Evolutionary conservation across 192 early-diverging fungal species (phyloP).

Genomic region (Coemansia interrupta): DNA sequence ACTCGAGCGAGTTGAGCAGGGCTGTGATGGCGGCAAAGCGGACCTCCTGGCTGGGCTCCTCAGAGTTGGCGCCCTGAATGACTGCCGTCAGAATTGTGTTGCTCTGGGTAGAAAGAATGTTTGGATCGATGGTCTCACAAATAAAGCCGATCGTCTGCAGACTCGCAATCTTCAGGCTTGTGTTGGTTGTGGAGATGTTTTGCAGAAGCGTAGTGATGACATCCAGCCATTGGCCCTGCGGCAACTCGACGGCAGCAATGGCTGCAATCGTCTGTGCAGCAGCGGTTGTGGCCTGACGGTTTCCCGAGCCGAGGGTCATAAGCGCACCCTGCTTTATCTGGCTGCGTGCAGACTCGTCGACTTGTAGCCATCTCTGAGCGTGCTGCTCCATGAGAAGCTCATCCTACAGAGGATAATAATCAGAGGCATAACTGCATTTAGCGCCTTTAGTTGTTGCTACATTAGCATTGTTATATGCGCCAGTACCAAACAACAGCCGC

Average conservation of each 20-base stretch:
- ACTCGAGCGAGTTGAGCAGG: constrained; percentile 92
- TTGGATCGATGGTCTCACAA: constrained; percentile 83
- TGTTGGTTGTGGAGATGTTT: constrained; percentile 68
- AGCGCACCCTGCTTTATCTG: constrained; percentile 70
- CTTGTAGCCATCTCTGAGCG: constrained; percentile 63
- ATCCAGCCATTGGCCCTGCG: constrained; percentile 80
- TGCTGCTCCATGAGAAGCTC: constrained; percentile 55
- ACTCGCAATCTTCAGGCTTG: constrained; percentile 71
- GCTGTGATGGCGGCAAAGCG: constrained; percentile 85
- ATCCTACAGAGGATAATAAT: constrained; percentile 22
- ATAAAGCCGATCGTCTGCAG: constrained; percentile 90
- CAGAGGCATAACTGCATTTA: neutral
- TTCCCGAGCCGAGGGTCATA: constrained; percentile 38
- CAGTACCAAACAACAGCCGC: too few species aligned
- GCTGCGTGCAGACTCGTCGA: constrained; percentile 55
- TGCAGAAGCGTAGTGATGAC: constrained; percentile 77
- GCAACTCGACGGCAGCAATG: constrained; percentile 91
- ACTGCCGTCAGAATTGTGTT: constrained; percentile 93
- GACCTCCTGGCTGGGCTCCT: constrained; percentile 85
- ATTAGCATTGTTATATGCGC: too few species aligned
- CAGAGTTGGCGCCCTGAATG: constrained; percentile 89
- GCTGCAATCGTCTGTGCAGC: constrained; percentile 85
- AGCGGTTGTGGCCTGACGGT: constrained; percentile 57
- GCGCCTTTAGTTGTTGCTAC: neutral
- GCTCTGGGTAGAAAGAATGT: constrained; percentile 75